These are phyloP conservation scores for Tranzscheliella williamsii DNA, from an alignment of 1,284 basidiomycete genomes.

Conservation along the genomic window DNA sequence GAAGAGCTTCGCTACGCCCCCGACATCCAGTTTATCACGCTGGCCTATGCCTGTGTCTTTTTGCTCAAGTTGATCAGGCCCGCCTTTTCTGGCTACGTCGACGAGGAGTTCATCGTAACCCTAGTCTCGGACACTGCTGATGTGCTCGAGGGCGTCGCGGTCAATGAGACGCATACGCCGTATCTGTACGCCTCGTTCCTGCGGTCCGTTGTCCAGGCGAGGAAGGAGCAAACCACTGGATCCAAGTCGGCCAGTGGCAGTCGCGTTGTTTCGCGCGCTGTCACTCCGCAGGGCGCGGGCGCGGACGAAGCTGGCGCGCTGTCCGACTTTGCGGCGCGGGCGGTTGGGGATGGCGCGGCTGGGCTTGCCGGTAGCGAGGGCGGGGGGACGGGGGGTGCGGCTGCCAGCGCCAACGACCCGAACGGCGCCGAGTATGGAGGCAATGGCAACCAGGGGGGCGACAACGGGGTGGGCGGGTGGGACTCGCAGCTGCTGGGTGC, in stretches of 20 bases:
- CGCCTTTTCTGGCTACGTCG: slow-evolving; percentile 75
- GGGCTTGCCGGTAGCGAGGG: too few species aligned
- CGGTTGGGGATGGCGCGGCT: too few species aligned
- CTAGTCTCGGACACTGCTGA: slow-evolving; percentile 80
- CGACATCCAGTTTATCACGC: slow-evolving; percentile 88
- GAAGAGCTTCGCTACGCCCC: slow-evolving; percentile 76
- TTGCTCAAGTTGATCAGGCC: slow-evolving; percentile 72
- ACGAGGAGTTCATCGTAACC: slow-evolving; percentile 69
- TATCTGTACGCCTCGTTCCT: slow-evolving; percentile 55
- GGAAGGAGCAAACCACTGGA: slow-evolving; percentile 38
- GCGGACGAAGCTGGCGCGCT: slow-evolving; percentile 2
- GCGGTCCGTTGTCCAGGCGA: slow-evolving; percentile 47
- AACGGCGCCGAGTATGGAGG: too few species aligned
- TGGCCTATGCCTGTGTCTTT: slow-evolving; percentile 78
- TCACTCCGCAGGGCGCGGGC: slow-evolving; percentile 17
- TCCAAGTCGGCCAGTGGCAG: slow-evolving; percentile 31
- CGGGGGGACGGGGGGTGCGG: too few species aligned
- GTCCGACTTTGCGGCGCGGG: too few species aligned
- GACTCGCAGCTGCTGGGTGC: slow-evolving; percentile 17
- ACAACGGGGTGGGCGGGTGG: slow-evolving; percentile 7
- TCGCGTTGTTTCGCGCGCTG: slow-evolving; percentile 27
- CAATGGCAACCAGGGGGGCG: too few species aligned
- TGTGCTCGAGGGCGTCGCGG: slow-evolving; percentile 51
- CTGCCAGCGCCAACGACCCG: too few species aligned
- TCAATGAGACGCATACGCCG: slow-evolving; percentile 56